Base-by-base conservation (phyloP, 2,329 filamentous ascomycete genomes). In the Eutypa lata region DNA sequence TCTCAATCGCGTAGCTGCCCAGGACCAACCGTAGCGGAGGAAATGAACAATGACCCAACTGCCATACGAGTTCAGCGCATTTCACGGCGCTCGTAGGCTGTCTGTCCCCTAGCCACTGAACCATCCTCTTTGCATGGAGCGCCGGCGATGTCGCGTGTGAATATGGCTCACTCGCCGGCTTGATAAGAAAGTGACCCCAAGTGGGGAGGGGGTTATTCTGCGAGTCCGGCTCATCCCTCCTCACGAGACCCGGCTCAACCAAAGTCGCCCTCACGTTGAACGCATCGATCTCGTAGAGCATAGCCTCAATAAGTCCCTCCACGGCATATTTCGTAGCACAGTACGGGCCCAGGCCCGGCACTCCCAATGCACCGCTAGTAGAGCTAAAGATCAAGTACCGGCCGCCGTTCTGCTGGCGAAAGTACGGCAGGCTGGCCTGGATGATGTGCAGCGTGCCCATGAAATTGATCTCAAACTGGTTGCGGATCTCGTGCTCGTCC, bases 391-490 rank as follows among this genome's bases (percentile, higher is more conserved):
- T 96, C 48, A 97, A 78, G 69, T 97, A 97, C 28, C 92, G 83
- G 1, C 94, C 94, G 1, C 76, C 78, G 21, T 81, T 80, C 58
- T 90, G 87, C 57, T 86, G 79, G 49, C 93, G 86, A 62, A 97
- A 95, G 73, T 96, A 91, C 0, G 92, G 91, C 37, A 97, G 75
- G 1, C 89, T 92, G 19, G 90, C 77, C 69, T 97, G 91, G 54
- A 97, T 88, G 63, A 99, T 96, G 72, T 97, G 89, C 54, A 97
- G 73, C 0, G 91, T 95, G 50, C 94, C 94, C 79, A 96, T 93
- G 71, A 97, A 96, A 71, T 99, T 99, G 21, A 92, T 97, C 76
- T 95, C 91, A 73, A 97, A 97, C 71, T 97, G 94, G 65, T 96
- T 93, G 53, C 91, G 89, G 61, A 97, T 83, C 67, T 97, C 94